Evolutionary conservation across 2,329 filamentous ascomycete genomes (phyloP).

Genomic region (Blumeriella jaapii): DNA sequence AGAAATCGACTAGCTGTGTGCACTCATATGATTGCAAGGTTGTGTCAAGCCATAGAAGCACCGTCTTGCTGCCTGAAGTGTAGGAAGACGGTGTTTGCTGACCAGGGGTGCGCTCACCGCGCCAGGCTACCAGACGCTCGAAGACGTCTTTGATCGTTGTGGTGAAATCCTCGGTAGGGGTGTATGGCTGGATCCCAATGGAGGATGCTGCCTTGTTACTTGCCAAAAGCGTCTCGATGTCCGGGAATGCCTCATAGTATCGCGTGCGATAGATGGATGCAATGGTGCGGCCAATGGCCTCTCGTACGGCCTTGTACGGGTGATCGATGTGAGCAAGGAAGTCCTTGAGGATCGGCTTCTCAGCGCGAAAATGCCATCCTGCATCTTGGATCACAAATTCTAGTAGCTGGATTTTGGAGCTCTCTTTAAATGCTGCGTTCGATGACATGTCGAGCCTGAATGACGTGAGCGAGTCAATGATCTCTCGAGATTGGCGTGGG

Average conservation of each 20-base stretch:
- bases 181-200: constrained; percentile 75
- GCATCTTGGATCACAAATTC: constrained; percentile 79
- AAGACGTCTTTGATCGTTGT: constrained; percentile 67
- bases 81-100: constrained; percentile 91
- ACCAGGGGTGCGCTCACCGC: constrained; percentile 69
- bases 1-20: constrained; percentile 81
- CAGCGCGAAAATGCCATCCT: constrained; percentile 92
- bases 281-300: constrained; percentile 84
- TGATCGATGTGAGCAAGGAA: constrained; percentile 90
- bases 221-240: constrained; percentile 63
- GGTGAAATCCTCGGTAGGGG: constrained; percentile 62
- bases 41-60: constrained; percentile 87
- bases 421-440: constrained; percentile 97
- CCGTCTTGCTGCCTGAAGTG: constrained; percentile 91
- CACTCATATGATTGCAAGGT: constrained; percentile 89
- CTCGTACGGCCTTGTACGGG: constrained; percentile 93
- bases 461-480: constrained; percentile 69
- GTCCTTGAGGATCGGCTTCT: constrained; percentile 77
- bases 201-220: constrained; percentile 70
- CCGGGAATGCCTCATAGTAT: constrained; percentile 87
- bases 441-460: constrained; percentile 91
- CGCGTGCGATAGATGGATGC: constrained; percentile 80
- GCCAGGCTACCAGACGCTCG: constrained; percentile 72
- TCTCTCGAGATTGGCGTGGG: constrained; percentile 73
- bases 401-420: constrained; percentile 84